Evolutionary conservation across 2,329 filamentous ascomycete genomes (phyloP).

Genomic region (Exophiala dermatitidis): DNA sequence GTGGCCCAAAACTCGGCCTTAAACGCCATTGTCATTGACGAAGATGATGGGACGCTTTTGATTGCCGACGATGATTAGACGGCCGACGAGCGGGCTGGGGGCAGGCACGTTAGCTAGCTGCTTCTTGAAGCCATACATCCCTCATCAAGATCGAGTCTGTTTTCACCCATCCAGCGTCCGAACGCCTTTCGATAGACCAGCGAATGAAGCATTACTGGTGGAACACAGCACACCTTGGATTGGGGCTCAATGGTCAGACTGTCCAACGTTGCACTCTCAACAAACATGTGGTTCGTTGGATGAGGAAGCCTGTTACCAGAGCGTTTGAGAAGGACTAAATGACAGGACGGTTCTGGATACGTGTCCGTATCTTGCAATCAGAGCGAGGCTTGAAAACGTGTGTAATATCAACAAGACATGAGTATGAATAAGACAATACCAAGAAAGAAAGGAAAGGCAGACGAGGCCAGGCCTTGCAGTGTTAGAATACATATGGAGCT

Average conservation of each 20-base stretch:
- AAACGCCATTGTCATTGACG: conserved; percentile 18
- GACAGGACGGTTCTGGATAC: background rate
- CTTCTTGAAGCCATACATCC: no score
- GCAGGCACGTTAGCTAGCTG: no score
- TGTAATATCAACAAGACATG: background rate
- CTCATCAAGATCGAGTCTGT: no score
- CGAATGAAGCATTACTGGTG: no score
- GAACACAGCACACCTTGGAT: no score
- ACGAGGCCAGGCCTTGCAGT: background rate
- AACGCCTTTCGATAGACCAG: no score
- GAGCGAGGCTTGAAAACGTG: background rate
- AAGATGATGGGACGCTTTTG: conserved; percentile 22
- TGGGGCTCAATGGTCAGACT: no score
- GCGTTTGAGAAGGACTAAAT: no score
- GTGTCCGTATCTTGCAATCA: background rate
- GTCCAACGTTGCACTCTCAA: no score
- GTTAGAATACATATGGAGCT: background rate
- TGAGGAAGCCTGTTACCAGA: no score
- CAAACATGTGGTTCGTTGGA: no score
- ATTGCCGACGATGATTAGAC: conserved; percentile 17
- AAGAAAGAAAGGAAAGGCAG: background rate
- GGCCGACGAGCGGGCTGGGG: background rate
- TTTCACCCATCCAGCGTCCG: no score
- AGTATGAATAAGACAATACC: background rate
- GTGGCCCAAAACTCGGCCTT: conserved; percentile 4